Percentiles rank a stretch among this genome's conserved stretches.
phyloP scores from a whole-genome alignment of 2,329 filamentous ascomycete genomes.

The Knoxdaviesia capensis region DNA sequence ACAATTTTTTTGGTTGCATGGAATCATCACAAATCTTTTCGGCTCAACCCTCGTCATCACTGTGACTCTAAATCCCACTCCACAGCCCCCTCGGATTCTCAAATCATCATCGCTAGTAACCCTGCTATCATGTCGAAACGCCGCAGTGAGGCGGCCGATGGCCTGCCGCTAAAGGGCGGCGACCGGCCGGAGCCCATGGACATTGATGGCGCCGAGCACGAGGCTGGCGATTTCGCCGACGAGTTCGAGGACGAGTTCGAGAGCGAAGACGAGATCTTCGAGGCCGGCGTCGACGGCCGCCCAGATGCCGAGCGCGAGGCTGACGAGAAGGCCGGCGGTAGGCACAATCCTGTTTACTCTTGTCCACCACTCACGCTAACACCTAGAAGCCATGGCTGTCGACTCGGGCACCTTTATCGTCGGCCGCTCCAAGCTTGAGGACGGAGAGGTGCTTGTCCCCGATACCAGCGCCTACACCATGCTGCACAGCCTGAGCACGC shows the following conservation, averaged over 20 bases:
- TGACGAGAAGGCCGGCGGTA: slow-evolving; percentile 53
- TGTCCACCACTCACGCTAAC: slow-evolving; percentile 1
- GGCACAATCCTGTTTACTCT: slow-evolving; percentile 1
- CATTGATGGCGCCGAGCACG: slow-evolving; percentile 22
- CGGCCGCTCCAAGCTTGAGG: slow-evolving; percentile 74
- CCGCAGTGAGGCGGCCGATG: slow-evolving; percentile 25
- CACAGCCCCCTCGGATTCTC: too few species aligned
- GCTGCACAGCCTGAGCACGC: slow-evolving; percentile 83
- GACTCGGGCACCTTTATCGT: slow-evolving; percentile 93
- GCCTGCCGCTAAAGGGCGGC: slow-evolving; percentile 34
- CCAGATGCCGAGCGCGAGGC: slow-evolving; percentile 85
- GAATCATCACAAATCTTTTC: background rate
- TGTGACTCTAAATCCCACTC: too few species aligned
- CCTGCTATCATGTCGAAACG: slow-evolving; percentile 35
- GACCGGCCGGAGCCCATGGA: slow-evolving; percentile 43
- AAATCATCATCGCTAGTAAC: too few species aligned
- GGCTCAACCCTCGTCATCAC: too few species aligned
- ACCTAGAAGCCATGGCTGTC: slow-evolving; percentile 64
- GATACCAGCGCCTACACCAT: slow-evolving; percentile 94
- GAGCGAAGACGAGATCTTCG: slow-evolving; percentile 74
- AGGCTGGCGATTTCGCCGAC: slow-evolving; percentile 76
- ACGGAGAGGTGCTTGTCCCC: slow-evolving; percentile 76
- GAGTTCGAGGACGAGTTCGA: slow-evolving; percentile 88
- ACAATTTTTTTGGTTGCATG: slow-evolving; percentile 1
- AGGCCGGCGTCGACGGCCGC: slow-evolving; percentile 82